A percentile compares a stretch with the other conserved stretches of the same genome.
Conservation (phyloP, 176 grass and related monocot genomes). For the Chloris gayana region DNA sequence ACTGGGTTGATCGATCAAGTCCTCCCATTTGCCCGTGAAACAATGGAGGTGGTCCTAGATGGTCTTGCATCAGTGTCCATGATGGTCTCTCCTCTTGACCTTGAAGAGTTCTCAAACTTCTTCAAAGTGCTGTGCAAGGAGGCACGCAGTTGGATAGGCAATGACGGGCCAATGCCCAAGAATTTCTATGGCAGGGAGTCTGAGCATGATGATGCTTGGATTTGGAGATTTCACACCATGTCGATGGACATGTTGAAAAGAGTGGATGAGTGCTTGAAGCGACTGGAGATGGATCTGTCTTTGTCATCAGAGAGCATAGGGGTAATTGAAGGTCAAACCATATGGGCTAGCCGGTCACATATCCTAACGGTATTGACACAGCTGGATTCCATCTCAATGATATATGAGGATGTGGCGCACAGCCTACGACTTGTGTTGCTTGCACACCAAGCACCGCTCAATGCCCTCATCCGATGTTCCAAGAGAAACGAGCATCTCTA, state of each 20-base stretch:
- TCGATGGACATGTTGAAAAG: conserved; percentile 62
- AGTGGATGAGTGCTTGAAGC: conserved; percentile 68
- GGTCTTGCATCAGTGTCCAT: conserved; percentile 60
- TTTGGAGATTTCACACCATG: conserved; percentile 57
- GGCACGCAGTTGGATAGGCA: conserved; percentile 45
- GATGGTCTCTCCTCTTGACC: conserved; percentile 45
- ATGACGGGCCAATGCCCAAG: conserved; percentile 48
- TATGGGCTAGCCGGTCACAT: conserved; percentile 48
- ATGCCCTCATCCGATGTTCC: conserved; percentile 62
- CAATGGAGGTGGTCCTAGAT: conserved; percentile 46
- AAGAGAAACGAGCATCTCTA: conserved; percentile 69
- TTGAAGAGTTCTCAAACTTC: conserved; percentile 83
- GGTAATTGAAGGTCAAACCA: conserved; percentile 45
- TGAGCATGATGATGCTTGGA: conserved; percentile 63
- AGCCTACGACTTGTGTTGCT: conserved; percentile 64
- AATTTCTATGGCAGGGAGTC: conserved; percentile 55
- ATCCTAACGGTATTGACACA: conserved; percentile 68
- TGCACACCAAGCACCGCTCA: conserved; percentile 53
- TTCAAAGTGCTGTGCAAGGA: conserved; percentile 57
- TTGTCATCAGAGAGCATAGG: conserved; percentile 49
- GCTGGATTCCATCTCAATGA: conserved; percentile 66
- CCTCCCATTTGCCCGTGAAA: conserved; percentile 66
- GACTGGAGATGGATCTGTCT: conserved; percentile 60
- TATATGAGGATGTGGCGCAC: conserved; percentile 76
- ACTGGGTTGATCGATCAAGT: conserved; percentile 60